These are phyloP conservation scores for Heliamphora exappendiculata DNA, from an alignment of 148 eudicot species.

Conservation along the genomic window DNA sequence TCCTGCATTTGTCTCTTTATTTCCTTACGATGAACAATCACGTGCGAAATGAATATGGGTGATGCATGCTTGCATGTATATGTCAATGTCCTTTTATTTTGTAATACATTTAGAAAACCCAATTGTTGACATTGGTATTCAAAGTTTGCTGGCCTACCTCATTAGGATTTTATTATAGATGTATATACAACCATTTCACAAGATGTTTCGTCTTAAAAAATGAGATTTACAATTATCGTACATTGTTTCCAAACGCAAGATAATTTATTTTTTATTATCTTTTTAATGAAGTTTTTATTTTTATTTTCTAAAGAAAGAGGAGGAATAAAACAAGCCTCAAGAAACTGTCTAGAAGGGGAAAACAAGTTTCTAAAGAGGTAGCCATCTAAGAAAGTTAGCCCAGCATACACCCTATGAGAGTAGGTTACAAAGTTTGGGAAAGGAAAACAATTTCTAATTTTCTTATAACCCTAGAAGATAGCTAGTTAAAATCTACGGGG, in stretches of 20 bases:
- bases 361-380: no score
- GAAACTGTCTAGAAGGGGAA: no score
- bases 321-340: no score
- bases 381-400: no score
- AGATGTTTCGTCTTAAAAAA: not conserved
- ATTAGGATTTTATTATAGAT: not conserved
- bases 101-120: not conserved
- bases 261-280: no score
- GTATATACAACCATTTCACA: not conserved
- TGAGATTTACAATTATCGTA: not conserved
- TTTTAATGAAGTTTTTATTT: no score
- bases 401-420: no score
- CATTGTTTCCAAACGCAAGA: not conserved
- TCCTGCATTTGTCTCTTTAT: not conserved
- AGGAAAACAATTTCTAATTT: no score
- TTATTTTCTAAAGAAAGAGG: no score
- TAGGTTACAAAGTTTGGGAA: no score
- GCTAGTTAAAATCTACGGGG: no score
- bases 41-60: not conserved
- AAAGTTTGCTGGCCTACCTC: not conserved
- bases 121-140: not conserved
- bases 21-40: not conserved
- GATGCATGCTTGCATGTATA: not conserved
- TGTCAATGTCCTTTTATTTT: not conserved
- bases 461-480: no score